phyloP scores from a whole-genome alignment of 148 eudicot species.

The Rhododendron kiyosumense region DNA sequence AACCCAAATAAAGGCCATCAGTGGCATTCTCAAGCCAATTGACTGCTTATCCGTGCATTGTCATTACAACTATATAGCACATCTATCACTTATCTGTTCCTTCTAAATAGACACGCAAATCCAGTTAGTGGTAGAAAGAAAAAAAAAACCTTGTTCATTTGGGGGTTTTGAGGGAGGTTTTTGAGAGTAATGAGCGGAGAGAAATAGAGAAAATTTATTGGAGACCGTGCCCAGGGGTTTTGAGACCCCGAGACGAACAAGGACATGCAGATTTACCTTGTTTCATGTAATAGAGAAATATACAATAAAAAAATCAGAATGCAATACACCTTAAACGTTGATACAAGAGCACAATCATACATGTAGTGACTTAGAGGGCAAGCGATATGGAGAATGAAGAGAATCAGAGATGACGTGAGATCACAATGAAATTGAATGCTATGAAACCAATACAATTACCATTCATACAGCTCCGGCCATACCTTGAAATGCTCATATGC shows the following conservation, averaged over 20 bases:
- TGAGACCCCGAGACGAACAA: no score
- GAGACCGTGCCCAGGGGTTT: no score
- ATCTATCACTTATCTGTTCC: background rate
- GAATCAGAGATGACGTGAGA: background rate
- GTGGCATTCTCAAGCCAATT: background rate
- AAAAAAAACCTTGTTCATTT: no score
- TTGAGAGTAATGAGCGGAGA: no score
- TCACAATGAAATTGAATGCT: background rate
- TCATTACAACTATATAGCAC: background rate
- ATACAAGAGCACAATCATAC: background rate
- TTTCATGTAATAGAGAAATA: background rate
- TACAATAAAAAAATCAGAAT: background rate
- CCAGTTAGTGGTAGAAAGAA: background rate
- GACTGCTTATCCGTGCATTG: background rate
- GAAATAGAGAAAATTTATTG: no score
- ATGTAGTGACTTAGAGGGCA: background rate
- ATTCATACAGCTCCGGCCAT: constrained; percentile 7
- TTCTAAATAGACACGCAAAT: background rate
- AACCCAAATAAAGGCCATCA: background rate
- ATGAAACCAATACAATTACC: background rate
- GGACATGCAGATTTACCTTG: no score
- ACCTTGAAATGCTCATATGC: constrained; percentile 97
- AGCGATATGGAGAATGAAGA: background rate
- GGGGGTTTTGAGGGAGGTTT: no score
- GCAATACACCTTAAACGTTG: background rate